These are phyloP conservation scores for Nyctanthes arbortristis DNA, from an alignment of 257 asterid genomes.

Conservation along the genomic window DNA sequence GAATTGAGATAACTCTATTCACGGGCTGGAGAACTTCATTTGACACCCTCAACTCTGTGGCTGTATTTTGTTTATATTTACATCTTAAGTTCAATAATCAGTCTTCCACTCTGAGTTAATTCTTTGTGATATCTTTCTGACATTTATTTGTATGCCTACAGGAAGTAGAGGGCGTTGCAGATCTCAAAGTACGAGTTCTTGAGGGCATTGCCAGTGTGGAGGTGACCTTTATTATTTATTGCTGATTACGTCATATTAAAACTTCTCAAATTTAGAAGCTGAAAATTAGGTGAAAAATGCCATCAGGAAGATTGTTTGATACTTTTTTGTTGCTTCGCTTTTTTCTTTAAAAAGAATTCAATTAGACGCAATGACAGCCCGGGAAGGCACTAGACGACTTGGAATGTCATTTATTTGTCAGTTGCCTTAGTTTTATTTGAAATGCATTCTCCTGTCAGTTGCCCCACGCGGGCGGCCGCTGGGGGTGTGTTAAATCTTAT, in stretches of 20 bases:
- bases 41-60: no score
- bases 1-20: no score
- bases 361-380: neutral
- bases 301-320: neutral
- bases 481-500: no score
- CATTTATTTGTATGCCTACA: conserved; percentile 21
- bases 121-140: neutral
- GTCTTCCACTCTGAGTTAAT: neutral
- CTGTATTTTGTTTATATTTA: no score
- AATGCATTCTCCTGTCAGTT: no score
- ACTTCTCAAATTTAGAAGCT: neutral
- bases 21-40: no score
- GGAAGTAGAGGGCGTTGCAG: conserved; percentile 72
- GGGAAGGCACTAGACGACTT: no score
- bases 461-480: no score
- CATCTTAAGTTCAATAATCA: neutral
- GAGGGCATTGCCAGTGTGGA: conserved; percentile 90
- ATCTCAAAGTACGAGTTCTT: conserved; percentile 60
- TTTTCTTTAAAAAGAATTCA: neutral
- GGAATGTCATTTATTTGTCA: no score
- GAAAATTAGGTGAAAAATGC: neutral
- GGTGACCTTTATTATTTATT: conserved; percentile 40
- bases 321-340: neutral
- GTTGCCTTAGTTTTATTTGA: no score
- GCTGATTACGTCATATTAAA: conserved; percentile 10